Conservation (phyloP, 345 rosid species). For the Streptanthus diversifolius region DNA sequence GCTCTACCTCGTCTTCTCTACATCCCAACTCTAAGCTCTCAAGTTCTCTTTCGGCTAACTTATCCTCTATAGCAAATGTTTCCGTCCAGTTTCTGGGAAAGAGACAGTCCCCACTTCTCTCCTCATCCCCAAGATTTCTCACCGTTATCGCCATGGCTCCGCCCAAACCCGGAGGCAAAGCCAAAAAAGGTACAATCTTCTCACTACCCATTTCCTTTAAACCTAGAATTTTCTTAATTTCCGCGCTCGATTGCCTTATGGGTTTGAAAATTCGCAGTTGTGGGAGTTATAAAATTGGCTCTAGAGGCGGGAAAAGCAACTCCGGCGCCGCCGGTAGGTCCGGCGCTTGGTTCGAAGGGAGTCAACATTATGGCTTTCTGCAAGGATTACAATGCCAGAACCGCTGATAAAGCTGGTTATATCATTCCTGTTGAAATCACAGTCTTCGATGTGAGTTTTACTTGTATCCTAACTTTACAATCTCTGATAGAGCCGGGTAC, state of each 20-base stretch:
- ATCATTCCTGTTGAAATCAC: conserved; percentile 95
- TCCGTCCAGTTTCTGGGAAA: conserved; percentile 48
- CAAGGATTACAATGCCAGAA: conserved; percentile 94
- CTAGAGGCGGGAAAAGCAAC: conserved; percentile 96
- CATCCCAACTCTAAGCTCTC: conserved; percentile 34
- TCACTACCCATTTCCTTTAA: background rate
- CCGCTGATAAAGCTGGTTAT: conserved; percentile 94
- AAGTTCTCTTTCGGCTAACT: conserved; percentile 39
- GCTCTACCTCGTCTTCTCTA: conserved; percentile 24
- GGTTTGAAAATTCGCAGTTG: conserved; percentile 39
- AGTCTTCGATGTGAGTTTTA: conserved; percentile 67
- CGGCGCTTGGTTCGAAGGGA: conserved; percentile 87
- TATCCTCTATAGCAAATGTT: conserved; percentile 49
- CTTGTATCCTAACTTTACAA: background rate
- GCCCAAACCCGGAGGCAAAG: conserved; percentile 78
- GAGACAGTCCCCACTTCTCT: conserved; percentile 43
- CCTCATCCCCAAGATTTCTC: conserved; percentile 55
- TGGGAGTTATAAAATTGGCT: conserved; percentile 78
- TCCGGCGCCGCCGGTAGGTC: conserved; percentile 94
- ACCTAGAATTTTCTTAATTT: background rate
- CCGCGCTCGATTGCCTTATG: background rate
- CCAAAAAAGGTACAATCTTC: conserved; percentile 63
- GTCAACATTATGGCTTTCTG: conserved; percentile 91
- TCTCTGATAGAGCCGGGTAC: background rate
- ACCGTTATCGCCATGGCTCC: conserved; percentile 94